These are phyloP conservation scores for Actinomucor elegans DNA, from an alignment of 371 early-diverging fungal genomes.

Conservation along the genomic window DNA sequence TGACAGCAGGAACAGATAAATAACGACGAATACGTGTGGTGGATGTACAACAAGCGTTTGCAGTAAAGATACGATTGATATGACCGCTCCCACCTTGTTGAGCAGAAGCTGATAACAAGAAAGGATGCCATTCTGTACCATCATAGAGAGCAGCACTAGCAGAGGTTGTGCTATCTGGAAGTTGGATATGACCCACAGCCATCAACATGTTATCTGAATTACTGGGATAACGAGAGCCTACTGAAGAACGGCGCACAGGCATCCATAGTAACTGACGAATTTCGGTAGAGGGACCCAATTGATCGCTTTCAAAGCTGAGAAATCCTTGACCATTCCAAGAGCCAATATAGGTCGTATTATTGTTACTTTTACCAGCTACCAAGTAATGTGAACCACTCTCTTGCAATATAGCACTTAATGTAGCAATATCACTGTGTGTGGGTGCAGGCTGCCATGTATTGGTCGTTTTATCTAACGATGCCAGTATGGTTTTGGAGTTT, in stretches of 20 bases:
- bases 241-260: slow-evolving; percentile 22
- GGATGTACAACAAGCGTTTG: slow-evolving; percentile 25
- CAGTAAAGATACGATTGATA: slow-evolving; percentile 21
- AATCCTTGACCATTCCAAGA: slow-evolving; percentile 9
- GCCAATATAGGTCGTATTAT: not conserved
- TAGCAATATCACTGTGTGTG: not conserved
- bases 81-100: slow-evolving; percentile 28
- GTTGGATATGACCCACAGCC: slow-evolving; percentile 51
- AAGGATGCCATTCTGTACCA: slow-evolving; percentile 65
- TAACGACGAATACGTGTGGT: slow-evolving; percentile 9
- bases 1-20: slow-evolving; percentile 63
- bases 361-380: slow-evolving; percentile 1
- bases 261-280: slow-evolving; percentile 32
- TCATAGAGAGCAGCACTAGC: slow-evolving; percentile 66
- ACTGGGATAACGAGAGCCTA: slow-evolving; percentile 23
- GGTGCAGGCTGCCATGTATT: not conserved
- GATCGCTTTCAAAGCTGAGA: not conserved
- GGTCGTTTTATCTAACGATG: not conserved
- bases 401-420: not conserved
- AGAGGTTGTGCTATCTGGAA: slow-evolving; percentile 37
- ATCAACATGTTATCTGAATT: slow-evolving; percentile 40
- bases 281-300: not conserved
- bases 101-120: slow-evolving; percentile 44
- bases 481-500: not conserved
- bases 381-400: slow-evolving; percentile 9